Evolutionary conservation across 75 land plant genomes (phyloP).

Genomic region (Picea glauca): DNA sequence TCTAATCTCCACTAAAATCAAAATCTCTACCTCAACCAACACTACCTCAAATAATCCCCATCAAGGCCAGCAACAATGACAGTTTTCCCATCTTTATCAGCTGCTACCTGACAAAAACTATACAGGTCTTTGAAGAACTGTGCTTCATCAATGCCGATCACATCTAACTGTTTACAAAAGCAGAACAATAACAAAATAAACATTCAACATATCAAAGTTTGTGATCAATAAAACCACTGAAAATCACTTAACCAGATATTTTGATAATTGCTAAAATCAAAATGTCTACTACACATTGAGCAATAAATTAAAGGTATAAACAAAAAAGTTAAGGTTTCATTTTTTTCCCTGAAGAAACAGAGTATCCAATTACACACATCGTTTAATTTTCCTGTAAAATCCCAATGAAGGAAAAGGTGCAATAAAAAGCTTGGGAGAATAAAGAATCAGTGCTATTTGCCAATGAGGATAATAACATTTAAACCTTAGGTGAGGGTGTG

Average conservation of each 20-base stretch:
- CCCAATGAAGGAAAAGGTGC: too few species aligned
- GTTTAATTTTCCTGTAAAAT: too few species aligned
- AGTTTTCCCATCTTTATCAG: constrained; percentile 87
- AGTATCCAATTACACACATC: too few species aligned
- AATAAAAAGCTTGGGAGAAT: too few species aligned
- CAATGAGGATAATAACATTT: too few species aligned
- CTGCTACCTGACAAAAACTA: constrained; percentile 85
- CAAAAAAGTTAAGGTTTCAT: too few species aligned
- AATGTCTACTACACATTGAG: too few species aligned
- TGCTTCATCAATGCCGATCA: constrained; percentile 97
- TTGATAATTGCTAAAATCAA: too few species aligned
- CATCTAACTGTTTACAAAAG: constrained; percentile 58
- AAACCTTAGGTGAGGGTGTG: too few species aligned
- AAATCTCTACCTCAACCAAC: neutral
- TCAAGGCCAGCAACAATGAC: constrained; percentile 91
- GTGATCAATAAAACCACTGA: neutral
- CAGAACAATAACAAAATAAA: neutral
- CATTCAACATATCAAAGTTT: neutral
- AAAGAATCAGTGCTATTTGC: too few species aligned
- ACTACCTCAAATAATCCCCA: constrained; percentile 86
- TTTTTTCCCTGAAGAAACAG: too few species aligned
- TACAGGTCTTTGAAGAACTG: constrained; percentile 89
- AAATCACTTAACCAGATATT: neutral
- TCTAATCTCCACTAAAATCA: neutral
- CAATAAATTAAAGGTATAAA: too few species aligned